These are phyloP conservation scores for Pyrrhoderma lamaoense DNA, from an alignment of 1,284 basidiomycete genomes.

Conservation along the genomic window DNA sequence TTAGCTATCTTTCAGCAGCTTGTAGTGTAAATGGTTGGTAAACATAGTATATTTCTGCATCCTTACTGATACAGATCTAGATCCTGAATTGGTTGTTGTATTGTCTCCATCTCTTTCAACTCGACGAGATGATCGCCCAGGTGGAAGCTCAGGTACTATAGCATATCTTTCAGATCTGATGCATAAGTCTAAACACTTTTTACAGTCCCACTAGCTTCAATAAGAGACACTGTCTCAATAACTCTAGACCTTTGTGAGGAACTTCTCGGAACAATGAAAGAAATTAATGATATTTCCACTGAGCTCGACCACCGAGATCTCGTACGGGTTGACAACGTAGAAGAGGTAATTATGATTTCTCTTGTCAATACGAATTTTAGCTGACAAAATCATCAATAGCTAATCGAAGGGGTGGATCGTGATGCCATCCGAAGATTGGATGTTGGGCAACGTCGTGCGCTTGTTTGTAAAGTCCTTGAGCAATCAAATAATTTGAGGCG, in stretches of 20 bases:
- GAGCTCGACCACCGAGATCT: conserved; percentile 68
- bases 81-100: conserved; percentile 60
- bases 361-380: not conserved
- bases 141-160: conserved; percentile 32
- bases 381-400: conserved; percentile 29
- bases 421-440: conserved; percentile 57
- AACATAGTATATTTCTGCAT: not conserved
- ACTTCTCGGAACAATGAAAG: conserved; percentile 54
- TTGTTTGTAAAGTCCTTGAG: conserved; percentile 55
- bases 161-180: conserved; percentile 17
- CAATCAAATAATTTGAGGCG: conserved; percentile 33
- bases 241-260: conserved; percentile 55
- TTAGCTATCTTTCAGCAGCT: conserved; percentile 58
- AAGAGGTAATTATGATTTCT: conserved; percentile 42
- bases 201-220: conserved; percentile 65
- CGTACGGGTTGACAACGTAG: conserved; percentile 63
- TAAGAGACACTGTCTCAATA: conserved; percentile 69
- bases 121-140: conserved; percentile 38
- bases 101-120: conserved; percentile 54
- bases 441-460: conserved; percentile 55
- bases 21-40: conserved; percentile 58
- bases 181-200: conserved; percentile 19
- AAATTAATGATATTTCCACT: conserved; percentile 59
- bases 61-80: conserved; percentile 25
- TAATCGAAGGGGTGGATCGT: conserved; percentile 47